A percentile compares a stretch with the other conserved stretches of the same genome.
Conservation (phyloP, 176 grass and related monocot genomes). For the Panicum miliaceum region DNA sequence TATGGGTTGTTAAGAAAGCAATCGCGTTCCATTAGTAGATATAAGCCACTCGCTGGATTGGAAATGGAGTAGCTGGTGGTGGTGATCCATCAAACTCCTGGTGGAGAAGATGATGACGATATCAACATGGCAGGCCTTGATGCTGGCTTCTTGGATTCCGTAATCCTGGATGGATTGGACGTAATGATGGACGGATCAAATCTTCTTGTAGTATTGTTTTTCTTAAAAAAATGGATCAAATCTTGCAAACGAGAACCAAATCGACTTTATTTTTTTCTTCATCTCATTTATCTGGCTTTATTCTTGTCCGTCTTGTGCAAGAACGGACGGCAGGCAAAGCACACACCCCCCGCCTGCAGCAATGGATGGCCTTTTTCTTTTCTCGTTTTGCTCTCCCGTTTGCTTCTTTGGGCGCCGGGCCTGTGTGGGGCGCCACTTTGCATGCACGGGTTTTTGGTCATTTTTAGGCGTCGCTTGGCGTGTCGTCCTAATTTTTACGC, state of each 20-base stretch:
- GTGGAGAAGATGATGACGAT: constrained; percentile 6
- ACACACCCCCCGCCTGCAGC: not conserved
- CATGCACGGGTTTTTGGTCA: constrained; percentile 40
- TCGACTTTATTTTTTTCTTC: constrained; percentile 15
- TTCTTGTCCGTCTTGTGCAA: constrained; percentile 12
- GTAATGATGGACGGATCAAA: constrained; percentile 41
- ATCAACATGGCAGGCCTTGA: not conserved
- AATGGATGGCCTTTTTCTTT: constrained; percentile 4
- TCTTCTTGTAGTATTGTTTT: constrained; percentile 10
- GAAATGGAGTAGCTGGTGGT: constrained; percentile 24
- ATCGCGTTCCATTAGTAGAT: not conserved
- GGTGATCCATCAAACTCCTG: constrained; percentile 33
- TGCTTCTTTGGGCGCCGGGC: not conserved
- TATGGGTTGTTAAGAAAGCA: constrained; percentile 37
- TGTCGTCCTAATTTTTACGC: constrained; percentile 23
- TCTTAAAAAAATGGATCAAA: constrained; percentile 27
- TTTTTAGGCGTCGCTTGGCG: constrained; percentile 25
- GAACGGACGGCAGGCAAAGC: constrained; percentile 38
- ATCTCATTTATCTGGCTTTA: constrained; percentile 31
- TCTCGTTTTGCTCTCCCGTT: constrained; percentile 35
- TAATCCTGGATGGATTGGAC: constrained; percentile 1
- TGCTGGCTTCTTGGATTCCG: constrained; percentile 47
- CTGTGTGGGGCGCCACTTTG: constrained; percentile 7
- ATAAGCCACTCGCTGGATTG: not conserved
- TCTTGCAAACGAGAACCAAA: constrained; percentile 39